These are phyloP conservation scores for Carex sylvatica DNA, from an alignment of 202 grass and related monocot genomes.

Conservation along the genomic window DNA sequence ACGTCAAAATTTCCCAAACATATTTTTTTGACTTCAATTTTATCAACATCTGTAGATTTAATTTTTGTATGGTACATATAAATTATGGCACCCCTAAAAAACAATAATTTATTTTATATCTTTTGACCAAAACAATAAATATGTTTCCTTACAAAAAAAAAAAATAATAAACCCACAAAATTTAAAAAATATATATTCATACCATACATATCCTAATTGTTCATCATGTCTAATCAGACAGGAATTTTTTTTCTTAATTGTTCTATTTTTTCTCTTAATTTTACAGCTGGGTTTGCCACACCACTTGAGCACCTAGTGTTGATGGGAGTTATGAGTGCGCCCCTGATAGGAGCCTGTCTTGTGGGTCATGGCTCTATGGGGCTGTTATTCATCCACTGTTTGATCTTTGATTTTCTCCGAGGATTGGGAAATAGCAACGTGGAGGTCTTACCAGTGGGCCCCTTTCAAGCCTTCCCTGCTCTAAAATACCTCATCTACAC, in stretches of 20 bases:
- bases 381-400: slow-evolving; percentile 54
- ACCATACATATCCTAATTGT: not conserved
- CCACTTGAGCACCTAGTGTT: slow-evolving; percentile 60
- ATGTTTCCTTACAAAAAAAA: too few species aligned
- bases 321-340: slow-evolving; percentile 44
- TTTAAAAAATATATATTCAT: not conserved
- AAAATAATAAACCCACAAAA: not conserved
- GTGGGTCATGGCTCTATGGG: slow-evolving; percentile 44
- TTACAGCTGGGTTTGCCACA: slow-evolving; percentile 52
- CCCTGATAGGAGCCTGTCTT: slow-evolving; percentile 44
- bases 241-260: not conserved
- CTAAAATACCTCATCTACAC: slow-evolving; percentile 81
- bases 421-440: slow-evolving; percentile 91
- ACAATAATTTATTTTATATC: not conserved
- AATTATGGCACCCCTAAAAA: not conserved
- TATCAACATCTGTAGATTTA: too few species aligned
- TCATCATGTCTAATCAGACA: not conserved
- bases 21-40: not conserved
- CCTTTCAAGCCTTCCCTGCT: slow-evolving; percentile 48
- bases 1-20: not conserved
- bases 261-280: not conserved
- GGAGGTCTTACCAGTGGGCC: slow-evolving; percentile 51
- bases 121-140: not conserved
- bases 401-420: slow-evolving; percentile 65
- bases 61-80: not conserved